These are phyloP conservation scores for Claviceps sorghi DNA, from an alignment of 2,329 filamentous ascomycete species.

Conservation along the genomic window DNA sequence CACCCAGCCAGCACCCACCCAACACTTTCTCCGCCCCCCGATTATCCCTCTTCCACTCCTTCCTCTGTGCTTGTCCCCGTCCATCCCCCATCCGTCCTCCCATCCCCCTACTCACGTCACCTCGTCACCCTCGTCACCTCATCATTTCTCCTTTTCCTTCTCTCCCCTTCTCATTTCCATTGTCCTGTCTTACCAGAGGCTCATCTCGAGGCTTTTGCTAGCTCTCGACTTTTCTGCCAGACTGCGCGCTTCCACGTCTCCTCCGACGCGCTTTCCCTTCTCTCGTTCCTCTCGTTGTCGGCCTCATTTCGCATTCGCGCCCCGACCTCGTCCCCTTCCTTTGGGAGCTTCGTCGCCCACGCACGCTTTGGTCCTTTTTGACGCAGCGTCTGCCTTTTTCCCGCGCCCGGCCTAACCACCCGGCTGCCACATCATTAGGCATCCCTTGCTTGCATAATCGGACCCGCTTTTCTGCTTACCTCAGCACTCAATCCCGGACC, in stretches of 20 bases:
- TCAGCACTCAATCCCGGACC: conserved; percentile 13
- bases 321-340: background rate
- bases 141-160: conserved; percentile 15
- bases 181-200: conserved; percentile 12
- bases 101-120: conserved; percentile 4
- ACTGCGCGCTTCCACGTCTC: conserved; percentile 4
- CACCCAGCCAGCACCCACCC: conserved; percentile 3
- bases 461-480: conserved; percentile 18
- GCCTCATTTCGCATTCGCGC: background rate
- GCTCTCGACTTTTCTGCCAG: conserved; percentile 25
- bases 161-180: conserved; percentile 14
- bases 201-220: conserved; percentile 32
- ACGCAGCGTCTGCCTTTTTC: background rate
- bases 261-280: conserved; percentile 4
- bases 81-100: conserved; percentile 8
- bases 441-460: conserved; percentile 9
- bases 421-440: conserved; percentile 7
- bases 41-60: conserved; percentile 11
- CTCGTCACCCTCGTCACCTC: background rate
- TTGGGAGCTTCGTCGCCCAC: conserved; percentile 1
- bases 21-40: conserved; percentile 9
- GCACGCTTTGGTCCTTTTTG: conserved; percentile 1
- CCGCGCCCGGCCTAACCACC: conserved; percentile 11
- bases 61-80: conserved; percentile 12
- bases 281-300: conserved; percentile 4